Evolutionary conservation across 805 yeast species (phyloP), one percentile per base, ranked within the genome.

Genomic region (Lachancea fermentati): DNA sequence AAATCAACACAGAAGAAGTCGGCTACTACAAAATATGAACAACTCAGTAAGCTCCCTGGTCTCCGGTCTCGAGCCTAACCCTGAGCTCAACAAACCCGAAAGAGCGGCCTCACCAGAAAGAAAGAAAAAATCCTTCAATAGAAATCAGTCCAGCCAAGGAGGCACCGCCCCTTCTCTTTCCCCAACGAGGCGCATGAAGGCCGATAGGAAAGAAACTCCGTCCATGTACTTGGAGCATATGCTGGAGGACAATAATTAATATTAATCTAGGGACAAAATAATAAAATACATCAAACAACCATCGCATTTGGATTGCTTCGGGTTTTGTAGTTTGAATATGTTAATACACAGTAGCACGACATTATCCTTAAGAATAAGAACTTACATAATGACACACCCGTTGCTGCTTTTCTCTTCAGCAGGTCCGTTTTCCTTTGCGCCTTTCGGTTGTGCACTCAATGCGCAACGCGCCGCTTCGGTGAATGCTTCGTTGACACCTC

Each of bases 401-500:
- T 60, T 55, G 11, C 59, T 55, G 17, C 48, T 44, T 5, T 58
- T 61, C n/a, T 57, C 62, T 7, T 58, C 56, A 39, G 70, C 73
- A 41, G 36, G 35, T 4, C 30, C 35, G 15, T 39, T 14, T 9
- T 71, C 74, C 46, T 68, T 67, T 37, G 77, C 78, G 40, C 89
- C 91, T 66, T 80, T 85, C 37, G 95, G 85, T 57, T 78, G 85
- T 11, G 95, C 95, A 47, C 85, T 81, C 51, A 91, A 72, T 2
- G 97, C 97, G 57, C 95, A 89, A 62, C 98, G 80, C 5, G 97
- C 96, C 32, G 97, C 98, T 66, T 93, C 98, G 0, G 97, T 88
- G 61, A 93, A 93, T 7, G 97, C 97, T 67, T 93, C 98, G 58
- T 94, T 93, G n/a, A 93, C 98, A 50, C 98, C 98, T 57, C 95